Evolutionary conservation across 2,329 filamentous ascomycete genomes (phyloP).

Genomic region (Calonectria hawksworthii): DNA sequence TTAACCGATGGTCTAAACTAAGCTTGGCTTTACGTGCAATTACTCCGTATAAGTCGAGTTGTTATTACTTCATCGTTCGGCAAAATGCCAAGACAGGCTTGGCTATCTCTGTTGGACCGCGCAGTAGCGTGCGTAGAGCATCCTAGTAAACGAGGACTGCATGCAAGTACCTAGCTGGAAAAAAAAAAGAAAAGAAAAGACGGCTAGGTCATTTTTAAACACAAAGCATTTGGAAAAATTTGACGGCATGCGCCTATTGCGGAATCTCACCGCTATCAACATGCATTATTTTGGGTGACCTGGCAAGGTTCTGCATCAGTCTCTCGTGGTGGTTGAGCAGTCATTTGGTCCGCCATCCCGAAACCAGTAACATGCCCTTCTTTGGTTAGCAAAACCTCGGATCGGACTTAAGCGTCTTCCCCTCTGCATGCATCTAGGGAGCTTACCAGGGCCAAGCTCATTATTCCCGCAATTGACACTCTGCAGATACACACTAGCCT

Average conservation of each 20-base stretch:
- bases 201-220: not conserved
- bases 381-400: not conserved
- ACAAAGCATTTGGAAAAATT: no score
- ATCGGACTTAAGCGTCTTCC: not conserved
- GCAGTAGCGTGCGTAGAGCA: not conserved
- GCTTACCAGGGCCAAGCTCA: not conserved
- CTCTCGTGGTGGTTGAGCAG: not conserved
- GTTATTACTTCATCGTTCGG: not conserved
- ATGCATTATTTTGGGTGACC: not conserved
- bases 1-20: constrained; percentile 4
- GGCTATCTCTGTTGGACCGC: not conserved
- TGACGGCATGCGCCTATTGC: not conserved
- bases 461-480: constrained; percentile 4
- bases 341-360: not conserved
- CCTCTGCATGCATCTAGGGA: not conserved
- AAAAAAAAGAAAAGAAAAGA: not conserved
- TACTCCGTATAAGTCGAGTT: not conserved
- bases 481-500: not conserved
- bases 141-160: not conserved
- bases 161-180: not conserved
- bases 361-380: not conserved
- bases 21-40: constrained; percentile 7
- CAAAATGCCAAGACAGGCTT: constrained; percentile 2
- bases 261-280: not conserved
- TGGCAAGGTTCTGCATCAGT: not conserved